Evolutionary conservation across 352 stramenopile species (phyloP), one percentile per base, ranked within the genome.

Genomic region (Phytophthora agathidicida): DNA sequence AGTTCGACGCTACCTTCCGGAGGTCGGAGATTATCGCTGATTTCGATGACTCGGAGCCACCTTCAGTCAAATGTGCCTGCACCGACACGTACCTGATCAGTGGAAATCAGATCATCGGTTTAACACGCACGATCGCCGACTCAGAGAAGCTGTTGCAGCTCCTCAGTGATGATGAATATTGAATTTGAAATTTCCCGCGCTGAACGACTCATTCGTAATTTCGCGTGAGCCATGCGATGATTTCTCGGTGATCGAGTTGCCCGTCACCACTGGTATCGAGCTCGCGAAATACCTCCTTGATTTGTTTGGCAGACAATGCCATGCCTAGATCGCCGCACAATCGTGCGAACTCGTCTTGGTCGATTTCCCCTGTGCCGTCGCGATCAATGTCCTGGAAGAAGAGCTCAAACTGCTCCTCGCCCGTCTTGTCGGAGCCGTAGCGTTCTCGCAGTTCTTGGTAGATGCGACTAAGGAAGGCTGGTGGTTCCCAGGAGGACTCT

Each of bases 81-180:
- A 91, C 80, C 0, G 84, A 93, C 46, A 91, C 83, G 26, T 93
- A 91, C 38, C 51, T 89, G 60, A 72, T 93, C 57, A 89, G 65
- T 46, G 72, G 75, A 3, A 85, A 86, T 45, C 74, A 88, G 37
- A 86, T 93, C 48, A 88, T 91, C 45, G 77, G 75, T 1, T 66
- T 93, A 30, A 93, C 84, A n/a, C 73, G 84, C 22, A 91, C 84
- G 11, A 91, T 93, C 38, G 84, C 75, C 7, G 81, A 91, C 45
- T 90, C 80, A 9, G 82, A 93, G 49, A 93, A 93, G 53, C 67
- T 93, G 17, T 49, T 93, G 35, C 65, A 85, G 50, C 71, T 91
- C 50, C 64, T 91, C 22, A 65, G 72, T 59, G 67, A 80, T 10
- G 77, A 86, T 37, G 60, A 69, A 45, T 67, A 63, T 49, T 50